phyloP scores from a whole-genome alignment of 352 stramenopile species.

The Blastocystis sp. region DNA sequence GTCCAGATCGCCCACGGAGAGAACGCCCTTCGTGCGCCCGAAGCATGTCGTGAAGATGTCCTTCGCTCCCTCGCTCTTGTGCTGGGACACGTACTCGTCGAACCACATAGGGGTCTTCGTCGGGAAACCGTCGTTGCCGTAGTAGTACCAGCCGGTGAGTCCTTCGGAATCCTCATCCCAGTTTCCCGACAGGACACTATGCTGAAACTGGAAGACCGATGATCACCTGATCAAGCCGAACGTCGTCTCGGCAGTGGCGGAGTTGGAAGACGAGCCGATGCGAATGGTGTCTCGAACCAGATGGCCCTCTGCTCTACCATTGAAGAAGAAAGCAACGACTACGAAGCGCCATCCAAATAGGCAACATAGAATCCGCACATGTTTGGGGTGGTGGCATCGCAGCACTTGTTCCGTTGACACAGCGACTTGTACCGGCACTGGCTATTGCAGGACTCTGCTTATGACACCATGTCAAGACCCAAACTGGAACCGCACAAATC shows the following conservation, averaged over 20 bases:
- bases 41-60: constrained; percentile 16
- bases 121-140: not conserved
- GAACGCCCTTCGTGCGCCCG: not conserved
- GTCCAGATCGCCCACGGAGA: not conserved
- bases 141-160: constrained; percentile 7
- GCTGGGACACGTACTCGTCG: constrained; percentile 2
- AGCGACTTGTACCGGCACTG: not conserved
- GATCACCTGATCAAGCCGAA: not conserved
- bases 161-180: constrained; percentile 1
- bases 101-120: constrained; percentile 3
- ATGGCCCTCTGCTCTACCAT: not conserved
- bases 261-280: not conserved
- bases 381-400: not conserved
- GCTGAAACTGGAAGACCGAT: not conserved
- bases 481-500: not conserved
- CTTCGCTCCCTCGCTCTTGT: not conserved
- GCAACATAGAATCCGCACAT: constrained; percentile 8
- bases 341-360: constrained; percentile 4
- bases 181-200: not conserved
- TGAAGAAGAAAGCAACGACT: not conserved
- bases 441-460: constrained; percentile 4
- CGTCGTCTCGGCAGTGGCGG: not conserved
- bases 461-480: not conserved
- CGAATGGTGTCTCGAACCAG: not conserved
- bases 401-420: constrained; percentile 11